Percentiles rank a stretch among this genome's conserved stretches.
Evolutionary conservation across 306 rosid species (phyloP).

Genomic region (Acacia melanoxylon): DNA sequence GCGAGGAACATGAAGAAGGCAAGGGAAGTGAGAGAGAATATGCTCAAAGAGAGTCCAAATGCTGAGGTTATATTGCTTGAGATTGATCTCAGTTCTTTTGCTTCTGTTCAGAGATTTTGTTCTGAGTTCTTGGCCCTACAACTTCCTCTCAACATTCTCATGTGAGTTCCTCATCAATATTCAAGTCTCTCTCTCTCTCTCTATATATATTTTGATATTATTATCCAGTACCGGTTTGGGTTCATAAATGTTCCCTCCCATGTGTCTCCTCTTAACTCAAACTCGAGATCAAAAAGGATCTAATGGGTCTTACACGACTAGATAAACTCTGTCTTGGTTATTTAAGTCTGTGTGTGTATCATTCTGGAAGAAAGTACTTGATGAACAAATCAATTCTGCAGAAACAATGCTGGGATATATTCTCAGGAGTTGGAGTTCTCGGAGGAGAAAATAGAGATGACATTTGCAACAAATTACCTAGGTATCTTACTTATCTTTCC

Average conservation of each 20-base stretch:
- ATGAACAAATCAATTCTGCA: conserved; percentile 34
- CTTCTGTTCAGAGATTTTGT: conserved; percentile 77
- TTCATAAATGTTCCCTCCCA: too few species aligned
- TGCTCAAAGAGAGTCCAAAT: conserved; percentile 65
- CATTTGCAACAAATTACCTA: conserved; percentile 94
- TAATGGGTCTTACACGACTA: too few species aligned
- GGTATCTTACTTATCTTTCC: conserved; percentile 48
- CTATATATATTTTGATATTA: background rate
- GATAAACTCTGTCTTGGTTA: background rate
- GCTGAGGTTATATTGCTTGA: conserved; percentile 74
- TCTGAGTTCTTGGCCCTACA: conserved; percentile 66
- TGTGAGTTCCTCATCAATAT: conserved; percentile 42
- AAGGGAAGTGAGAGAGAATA: conserved; percentile 57
- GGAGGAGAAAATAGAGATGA: conserved; percentile 90
- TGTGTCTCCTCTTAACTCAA: too few species aligned
- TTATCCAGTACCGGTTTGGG: too few species aligned
- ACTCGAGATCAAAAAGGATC: too few species aligned
- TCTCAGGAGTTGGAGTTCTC: conserved; percentile 82
- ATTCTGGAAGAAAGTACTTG: background rate
- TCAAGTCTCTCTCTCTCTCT: background rate
- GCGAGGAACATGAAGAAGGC: conserved; percentile 82
- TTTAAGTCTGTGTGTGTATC: too few species aligned
- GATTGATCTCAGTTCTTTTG: conserved; percentile 87
- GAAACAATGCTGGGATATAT: conserved; percentile 92
- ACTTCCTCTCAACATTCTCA: conserved; percentile 80